Conservation (phyloP, 2,329 filamentous ascomycete genomes). For the Teratosphaeria viscida region DNA sequence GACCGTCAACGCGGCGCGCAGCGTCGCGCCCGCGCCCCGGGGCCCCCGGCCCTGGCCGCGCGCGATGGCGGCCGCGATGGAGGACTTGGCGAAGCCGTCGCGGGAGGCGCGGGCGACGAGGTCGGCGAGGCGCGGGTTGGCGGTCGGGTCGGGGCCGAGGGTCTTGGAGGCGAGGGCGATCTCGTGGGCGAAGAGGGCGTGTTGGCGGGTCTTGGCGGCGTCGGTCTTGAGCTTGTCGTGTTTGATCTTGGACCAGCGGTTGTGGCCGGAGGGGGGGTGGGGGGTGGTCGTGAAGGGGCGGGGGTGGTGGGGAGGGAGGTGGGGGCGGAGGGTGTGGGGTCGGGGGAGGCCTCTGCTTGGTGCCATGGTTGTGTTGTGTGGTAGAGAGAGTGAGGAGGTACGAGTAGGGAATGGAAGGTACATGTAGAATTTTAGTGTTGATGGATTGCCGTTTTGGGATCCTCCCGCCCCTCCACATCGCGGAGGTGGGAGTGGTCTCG, state of each 20-base stretch:
- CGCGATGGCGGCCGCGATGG: constrained; percentile 77
- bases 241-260: constrained; percentile 90
- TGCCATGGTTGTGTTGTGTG: constrained; percentile 14
- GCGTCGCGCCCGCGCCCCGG: constrained; percentile 55
- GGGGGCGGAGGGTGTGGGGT: not conserved
- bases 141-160: constrained; percentile 60
- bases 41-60: constrained; percentile 64
- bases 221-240: constrained; percentile 90
- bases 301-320: constrained; percentile 6
- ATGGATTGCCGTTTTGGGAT: not conserved
- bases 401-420: not conserved
- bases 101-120: constrained; percentile 72
- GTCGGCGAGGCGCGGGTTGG: constrained; percentile 66
- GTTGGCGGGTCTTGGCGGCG: constrained; percentile 62
- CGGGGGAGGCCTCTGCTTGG: constrained; percentile 21
- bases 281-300: constrained; percentile 14
- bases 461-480: not conserved
- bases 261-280: constrained; percentile 55
- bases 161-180: constrained; percentile 70
- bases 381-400: not conserved
- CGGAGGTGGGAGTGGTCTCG: not conserved
- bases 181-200: constrained; percentile 57
- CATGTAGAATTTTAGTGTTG: not conserved
- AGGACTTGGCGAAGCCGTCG: constrained; percentile 70
- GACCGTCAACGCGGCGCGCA: constrained; percentile 66